Conservation (phyloP, 371 early-diverging fungal genomes). For the Antonospora locustae region DNA sequence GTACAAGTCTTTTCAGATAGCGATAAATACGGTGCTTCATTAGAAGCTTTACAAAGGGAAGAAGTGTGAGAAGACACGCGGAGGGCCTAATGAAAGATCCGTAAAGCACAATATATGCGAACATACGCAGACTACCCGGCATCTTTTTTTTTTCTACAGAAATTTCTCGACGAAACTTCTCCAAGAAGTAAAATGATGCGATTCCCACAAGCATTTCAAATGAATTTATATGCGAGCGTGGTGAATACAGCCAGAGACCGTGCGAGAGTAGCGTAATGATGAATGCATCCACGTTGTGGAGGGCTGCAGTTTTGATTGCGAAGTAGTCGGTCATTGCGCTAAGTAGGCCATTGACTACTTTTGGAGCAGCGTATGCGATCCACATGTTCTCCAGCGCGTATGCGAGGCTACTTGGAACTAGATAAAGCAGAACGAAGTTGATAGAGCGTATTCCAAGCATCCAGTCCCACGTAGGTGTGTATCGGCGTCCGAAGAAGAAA, state of each 20-base stretch:
- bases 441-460: not conserved
- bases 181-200: not conserved
- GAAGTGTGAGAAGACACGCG: not conserved
- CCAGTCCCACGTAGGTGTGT: constrained; percentile 1
- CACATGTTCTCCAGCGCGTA: not conserved
- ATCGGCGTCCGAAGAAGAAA: not conserved
- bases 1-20: not conserved
- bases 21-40: constrained; percentile 9
- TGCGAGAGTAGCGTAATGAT: not conserved
- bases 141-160: constrained; percentile 9
- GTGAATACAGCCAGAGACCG: constrained; percentile 28
- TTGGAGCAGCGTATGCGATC: not conserved
- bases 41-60: constrained; percentile 1
- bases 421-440: not conserved
- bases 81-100: constrained; percentile 18
- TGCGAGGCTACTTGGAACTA: not conserved
- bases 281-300: not conserved
- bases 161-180: not conserved
- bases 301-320: not conserved
- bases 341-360: not conserved
- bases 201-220: constrained; percentile 7
- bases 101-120: not conserved
- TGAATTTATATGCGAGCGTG: constrained; percentile 26
- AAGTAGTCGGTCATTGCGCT: not conserved
- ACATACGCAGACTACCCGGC: not conserved